phyloP scores from a whole-genome alignment of 345 rosid genomes.

The Citrus sp. region DNA sequence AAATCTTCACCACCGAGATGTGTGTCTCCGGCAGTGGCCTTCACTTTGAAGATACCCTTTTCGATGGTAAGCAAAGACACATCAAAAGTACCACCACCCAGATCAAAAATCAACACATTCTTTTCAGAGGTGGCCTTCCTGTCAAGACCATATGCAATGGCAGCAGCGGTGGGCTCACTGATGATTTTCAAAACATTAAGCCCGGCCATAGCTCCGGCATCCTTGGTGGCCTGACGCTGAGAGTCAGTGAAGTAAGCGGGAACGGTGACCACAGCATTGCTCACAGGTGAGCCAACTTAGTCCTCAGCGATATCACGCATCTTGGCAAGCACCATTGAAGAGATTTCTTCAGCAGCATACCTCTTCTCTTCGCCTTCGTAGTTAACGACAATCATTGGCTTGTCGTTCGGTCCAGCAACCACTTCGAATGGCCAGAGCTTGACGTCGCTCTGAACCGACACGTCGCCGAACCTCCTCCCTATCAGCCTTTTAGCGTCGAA shows the following conservation, averaged over 20 bases:
- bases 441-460: slow-evolving; percentile 53
- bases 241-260: slow-evolving; percentile 49
- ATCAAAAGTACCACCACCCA: slow-evolving; percentile 59
- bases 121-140: slow-evolving; percentile 42
- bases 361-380: slow-evolving; percentile 51
- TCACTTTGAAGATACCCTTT: slow-evolving; percentile 44
- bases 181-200: slow-evolving; percentile 36
- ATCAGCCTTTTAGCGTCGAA: slow-evolving; percentile 52
- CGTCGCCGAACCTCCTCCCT: slow-evolving; percentile 51
- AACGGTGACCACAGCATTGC: slow-evolving; percentile 44
- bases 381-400: slow-evolving; percentile 51
- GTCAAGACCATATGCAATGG: slow-evolving; percentile 49
- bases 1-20: slow-evolving; percentile 49
- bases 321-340: slow-evolving; percentile 60
- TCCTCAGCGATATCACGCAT: slow-evolving; percentile 68
- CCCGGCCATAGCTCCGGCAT: slow-evolving; percentile 36
- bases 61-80: slow-evolving; percentile 46
- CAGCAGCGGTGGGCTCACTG: slow-evolving; percentile 47
- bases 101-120: slow-evolving; percentile 42
- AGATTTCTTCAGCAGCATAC: slow-evolving; percentile 62
- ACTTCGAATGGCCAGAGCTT: slow-evolving; percentile 59
- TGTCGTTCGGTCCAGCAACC: slow-evolving; percentile 47
- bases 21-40: slow-evolving; percentile 49
- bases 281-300: slow-evolving; percentile 32
- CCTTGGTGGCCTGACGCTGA: slow-evolving; percentile 47